Base-by-base conservation (phyloP, 2,329 filamentous ascomycete genomes). In the Bipolaris zeicola region DNA sequence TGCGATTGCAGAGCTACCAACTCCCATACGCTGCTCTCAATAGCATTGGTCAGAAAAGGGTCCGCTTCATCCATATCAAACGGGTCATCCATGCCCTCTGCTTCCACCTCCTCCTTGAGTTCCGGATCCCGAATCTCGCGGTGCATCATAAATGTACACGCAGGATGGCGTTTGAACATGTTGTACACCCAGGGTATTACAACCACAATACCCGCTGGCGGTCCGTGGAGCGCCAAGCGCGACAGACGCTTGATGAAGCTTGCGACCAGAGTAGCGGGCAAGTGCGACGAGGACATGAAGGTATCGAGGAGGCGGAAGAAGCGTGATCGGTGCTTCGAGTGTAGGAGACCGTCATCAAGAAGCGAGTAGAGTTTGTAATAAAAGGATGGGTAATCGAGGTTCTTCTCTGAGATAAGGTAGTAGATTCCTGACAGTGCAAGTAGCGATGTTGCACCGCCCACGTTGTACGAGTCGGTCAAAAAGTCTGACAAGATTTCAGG, bases 151-250 rank as follows among this genome's bases (percentile, higher is more conserved):
- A 96, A 98, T 0, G 94, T 96, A 71, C 92, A 96, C 1, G 88
- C 87, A 1, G 94, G 94, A 73, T 99, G 95, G 63, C 85, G 85
- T 76, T 91, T 95, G 74, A 99, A 84, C 65, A 96, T 84, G 77
- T 99, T 99, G 81, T 99, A 99, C 49, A 94, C 88, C 87, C 92
- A 97, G 0, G 95, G 96, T 8, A 98, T 83, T 43, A 96, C 87
- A 51, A 88, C 89, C 14, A 98, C 93, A 50, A 98, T 89, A 28
- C 92, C 93, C 33, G 91, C 87, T 1, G 96, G 95, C 2, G 96
- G 94, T 0, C 92, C 93, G 69, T 91, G 88, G n/a, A 99, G 83
- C 14, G 91, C 86, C 36, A 98, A 82, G 50, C 94, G 85, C 3
- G 92, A 87, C 7, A 99, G 83, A n/a, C 91, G 86, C 78, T 99